Conservation (phyloP, 257 asterid species). For the Salvia miltiorrhiza region DNA sequence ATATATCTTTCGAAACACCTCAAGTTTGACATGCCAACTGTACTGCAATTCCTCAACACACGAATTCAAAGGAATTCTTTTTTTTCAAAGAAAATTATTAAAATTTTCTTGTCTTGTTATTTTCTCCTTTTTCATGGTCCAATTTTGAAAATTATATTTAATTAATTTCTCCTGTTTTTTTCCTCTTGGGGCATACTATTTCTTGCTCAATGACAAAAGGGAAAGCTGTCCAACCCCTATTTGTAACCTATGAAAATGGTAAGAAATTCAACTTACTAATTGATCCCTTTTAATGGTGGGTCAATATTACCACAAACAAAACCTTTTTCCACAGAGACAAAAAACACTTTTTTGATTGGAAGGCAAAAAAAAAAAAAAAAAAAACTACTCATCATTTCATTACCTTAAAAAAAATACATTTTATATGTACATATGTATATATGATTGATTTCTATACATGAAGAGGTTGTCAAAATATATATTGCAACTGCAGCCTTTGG, state of each 20-base stretch:
- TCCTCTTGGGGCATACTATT: neutral
- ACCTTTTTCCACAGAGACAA: slow-evolving; percentile 11
- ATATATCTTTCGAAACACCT: neutral
- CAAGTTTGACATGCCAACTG: slow-evolving; percentile 11
- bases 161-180: no score
- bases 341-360: slow-evolving; percentile 14
- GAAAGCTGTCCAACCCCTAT: no score
- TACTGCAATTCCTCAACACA: slow-evolving; percentile 1
- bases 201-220: slow-evolving; percentile 7
- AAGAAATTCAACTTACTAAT: no score
- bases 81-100: no score
- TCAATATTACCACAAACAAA: neutral
- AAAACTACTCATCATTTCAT: neutral
- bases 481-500: slow-evolving; percentile 5
- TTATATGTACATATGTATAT: neutral
- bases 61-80: neutral
- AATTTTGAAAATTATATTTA: neutral
- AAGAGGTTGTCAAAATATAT: neutral
- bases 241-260: no score
- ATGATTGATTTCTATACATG: slow-evolving; percentile 1
- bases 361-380: neutral
- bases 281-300: no score
- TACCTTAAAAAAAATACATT: neutral
- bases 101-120: neutral
- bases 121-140: slow-evolving; percentile 8